Conservation (phyloP, 208 protist genomes). For the Leishmania lainsoni region DNA sequence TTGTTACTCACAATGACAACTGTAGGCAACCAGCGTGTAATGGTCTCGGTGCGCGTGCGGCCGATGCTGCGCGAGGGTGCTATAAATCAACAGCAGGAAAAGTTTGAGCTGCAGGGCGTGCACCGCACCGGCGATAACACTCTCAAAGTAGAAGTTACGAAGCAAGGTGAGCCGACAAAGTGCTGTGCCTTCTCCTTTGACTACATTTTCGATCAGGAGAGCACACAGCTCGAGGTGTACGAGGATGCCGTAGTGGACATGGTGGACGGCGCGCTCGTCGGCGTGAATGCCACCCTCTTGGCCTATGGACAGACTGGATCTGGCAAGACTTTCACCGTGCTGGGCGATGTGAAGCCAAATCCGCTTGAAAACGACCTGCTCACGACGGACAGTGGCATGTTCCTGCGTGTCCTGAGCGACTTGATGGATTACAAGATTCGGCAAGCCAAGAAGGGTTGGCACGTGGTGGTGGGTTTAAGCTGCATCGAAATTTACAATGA, state of each 20-base stretch:
- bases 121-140: constrained; percentile 60
- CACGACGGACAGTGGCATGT: constrained; percentile 84
- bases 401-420: constrained; percentile 86
- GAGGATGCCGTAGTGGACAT: constrained; percentile 83
- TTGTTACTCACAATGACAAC: constrained; percentile 25
- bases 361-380: constrained; percentile 74
- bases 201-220: constrained; percentile 88
- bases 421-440: constrained; percentile 74
- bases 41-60: constrained; percentile 85
- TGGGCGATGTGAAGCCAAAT: constrained; percentile 74
- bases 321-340: constrained; percentile 90
- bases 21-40: constrained; percentile 65
- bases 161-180: constrained; percentile 47
- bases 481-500: constrained; percentile 92
- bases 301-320: constrained; percentile 93
- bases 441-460: constrained; percentile 61
- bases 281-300: constrained; percentile 79
- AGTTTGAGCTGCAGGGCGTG: constrained; percentile 69
- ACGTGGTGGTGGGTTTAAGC: constrained; percentile 82
- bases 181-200: constrained; percentile 82
- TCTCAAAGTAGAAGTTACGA: constrained; percentile 62
- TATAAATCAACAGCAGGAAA: constrained; percentile 63
- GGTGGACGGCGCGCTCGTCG: constrained; percentile 82
- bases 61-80: constrained; percentile 68
- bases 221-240: constrained; percentile 90